Evolutionary conservation across 78 protist species (phyloP).

Genomic region (Emiliania huxleyi): DNA sequence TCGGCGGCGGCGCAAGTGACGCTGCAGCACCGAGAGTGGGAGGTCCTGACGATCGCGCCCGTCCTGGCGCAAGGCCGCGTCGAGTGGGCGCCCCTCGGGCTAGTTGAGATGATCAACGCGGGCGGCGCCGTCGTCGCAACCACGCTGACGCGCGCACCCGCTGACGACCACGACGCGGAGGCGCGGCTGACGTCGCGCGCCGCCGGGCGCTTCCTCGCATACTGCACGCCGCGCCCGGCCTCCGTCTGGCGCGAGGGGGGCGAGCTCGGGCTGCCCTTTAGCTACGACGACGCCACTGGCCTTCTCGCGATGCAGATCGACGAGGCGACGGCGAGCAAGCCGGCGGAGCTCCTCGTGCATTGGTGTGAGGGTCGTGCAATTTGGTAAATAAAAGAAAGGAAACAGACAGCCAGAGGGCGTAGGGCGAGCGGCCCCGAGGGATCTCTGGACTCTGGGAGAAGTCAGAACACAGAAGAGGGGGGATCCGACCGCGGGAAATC

Average conservation of each 20-base stretch:
- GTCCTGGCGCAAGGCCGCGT: neutral
- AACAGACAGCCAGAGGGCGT: too few relatives aligned
- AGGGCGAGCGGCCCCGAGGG: too few relatives aligned
- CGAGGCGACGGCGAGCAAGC: neutral
- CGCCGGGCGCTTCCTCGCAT: neutral
- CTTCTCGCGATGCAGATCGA: neutral
- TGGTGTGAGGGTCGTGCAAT: too few relatives aligned
- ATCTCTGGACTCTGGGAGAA: too few relatives aligned
- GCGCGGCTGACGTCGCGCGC: neutral
- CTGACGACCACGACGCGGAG: neutral
- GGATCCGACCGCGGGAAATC: too few relatives aligned
- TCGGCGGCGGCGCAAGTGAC: neutral
- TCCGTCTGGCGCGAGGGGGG: neutral
- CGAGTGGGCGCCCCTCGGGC: conserved; percentile 32
- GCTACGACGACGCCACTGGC: neutral
- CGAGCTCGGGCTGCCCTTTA: neutral
- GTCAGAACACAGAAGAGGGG: too few relatives aligned
- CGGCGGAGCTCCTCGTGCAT: neutral
- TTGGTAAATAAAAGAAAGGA: too few relatives aligned
- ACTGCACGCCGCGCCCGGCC: neutral
- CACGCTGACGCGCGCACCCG: neutral
- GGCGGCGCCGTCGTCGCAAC: conserved; percentile 28
- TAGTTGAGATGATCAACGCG: conserved; percentile 25
- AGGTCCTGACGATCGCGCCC: conserved; percentile 23
- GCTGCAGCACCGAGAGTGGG: conserved; percentile 3